Base-by-base conservation (phyloP, 2,329 filamentous ascomycete species). In the Penicillium sp. region DNA sequence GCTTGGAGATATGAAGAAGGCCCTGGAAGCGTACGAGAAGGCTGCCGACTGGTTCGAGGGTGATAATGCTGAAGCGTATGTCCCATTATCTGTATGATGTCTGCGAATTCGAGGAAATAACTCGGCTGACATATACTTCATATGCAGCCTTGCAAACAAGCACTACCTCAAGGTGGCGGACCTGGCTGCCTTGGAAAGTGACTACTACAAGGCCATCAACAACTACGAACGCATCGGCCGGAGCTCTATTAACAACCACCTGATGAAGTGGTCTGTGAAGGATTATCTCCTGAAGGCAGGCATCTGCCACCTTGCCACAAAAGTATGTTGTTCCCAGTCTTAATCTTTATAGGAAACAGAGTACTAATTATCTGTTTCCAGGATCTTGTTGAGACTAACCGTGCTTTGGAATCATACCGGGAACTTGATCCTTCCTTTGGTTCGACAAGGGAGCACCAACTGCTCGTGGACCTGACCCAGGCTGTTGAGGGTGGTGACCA, bases 261-360 rank as follows among this genome's bases (percentile, higher is more conserved):
- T 96, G 55, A 93, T 95, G 89, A 89, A 87, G 71, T 96, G 90
- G 84, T 90, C 86, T 46, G 91, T 97, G 60, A 97, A 97, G 76
- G 91, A 97, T 62, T 97, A 97, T 77, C 87, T 97, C 68, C 82
- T 97, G 68, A 96, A 97, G 78, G 90, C 91, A 1, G 92, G 91
- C 32, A 89, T 97, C 70, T 97, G 92, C 78, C 88, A 96, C 72
- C 81, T 97, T 37, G 85, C 84, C 52, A 81, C 82, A n/a, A 80
- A 77, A 54, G 77, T 78, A 71, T 38, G 65, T 55, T 25, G 8
- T 15, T 44, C 9, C 7, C 4, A 15, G 18, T 46, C 13, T 6
- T 3, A 15, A 16, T 31, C 3, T 8, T 49, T n/a, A 29, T 50
- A 1, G 7, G 4, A 9, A 13, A 13, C 34, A 27, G 23, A 23